Evolutionary conservation across 2,329 filamentous ascomycete species (phyloP), one percentile per base, ranked within the genome.

Genomic region (Pseudodiploospora longispora): DNA sequence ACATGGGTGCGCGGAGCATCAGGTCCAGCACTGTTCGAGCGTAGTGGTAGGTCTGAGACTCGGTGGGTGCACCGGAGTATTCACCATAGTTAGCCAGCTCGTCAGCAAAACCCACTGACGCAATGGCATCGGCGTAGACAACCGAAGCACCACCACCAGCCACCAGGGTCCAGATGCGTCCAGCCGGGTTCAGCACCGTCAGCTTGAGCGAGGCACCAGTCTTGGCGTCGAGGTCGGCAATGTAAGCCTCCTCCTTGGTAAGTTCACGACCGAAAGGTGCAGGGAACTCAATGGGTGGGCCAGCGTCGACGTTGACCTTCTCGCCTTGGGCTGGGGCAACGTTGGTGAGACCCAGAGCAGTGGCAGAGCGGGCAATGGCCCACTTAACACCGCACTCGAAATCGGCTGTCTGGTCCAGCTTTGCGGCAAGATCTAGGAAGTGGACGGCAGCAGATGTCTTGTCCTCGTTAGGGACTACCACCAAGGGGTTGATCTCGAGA

Each of bases 31-130:
- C 88, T 30, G 93, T 98, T 62, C 87, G 86, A 62, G 93, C 90
- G 72, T 98, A 98, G 82, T 97, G 90, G 83, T 87, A 98, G 50
- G 93, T 97, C 74, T 98, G 93, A 38, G 89, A 95, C 82, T 98
- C 93, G 49, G 89, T 97, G 56, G 93, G 93, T 53, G 93, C 93
- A 74, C 93, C 93, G 53, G 93, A 97, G 83, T 98, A 98, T 74
- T 98, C 93, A 68, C 93, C 93, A 66, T 98, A 98, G 83, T 98
- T 98, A 74, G 93, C 93, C 43, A 98, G 82, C 71, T 98, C 90
- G 59, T 88, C 83, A 52, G 94, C 89, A 67, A 95, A 97, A 54
- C 93, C 93, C 61, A 88, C 82, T 50, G 89, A 95, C 57, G 93
- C 93, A 69, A 98, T 98, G 69, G 93, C 93, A 66, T 98, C 93